A percentile compares a stretch with the other conserved stretches of the same genome.
These are phyloP conservation scores for Talaromyces islandicus DNA, from an alignment of 2,329 filamentous ascomycete species.

Conservation along the genomic window DNA sequence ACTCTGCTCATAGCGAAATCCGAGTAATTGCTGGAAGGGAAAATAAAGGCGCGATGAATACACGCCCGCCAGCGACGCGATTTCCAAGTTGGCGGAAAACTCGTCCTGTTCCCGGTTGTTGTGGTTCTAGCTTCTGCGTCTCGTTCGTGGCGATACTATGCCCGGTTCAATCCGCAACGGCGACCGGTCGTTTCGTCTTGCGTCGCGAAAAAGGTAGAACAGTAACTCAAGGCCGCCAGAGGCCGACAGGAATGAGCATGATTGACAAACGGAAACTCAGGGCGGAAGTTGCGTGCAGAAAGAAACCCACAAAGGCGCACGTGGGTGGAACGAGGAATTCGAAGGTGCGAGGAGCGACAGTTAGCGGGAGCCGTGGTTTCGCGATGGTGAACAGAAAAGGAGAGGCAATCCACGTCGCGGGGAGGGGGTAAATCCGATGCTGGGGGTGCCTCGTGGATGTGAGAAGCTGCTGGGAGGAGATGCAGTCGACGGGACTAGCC, in stretches of 20 bases:
- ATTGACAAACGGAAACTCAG: neutral
- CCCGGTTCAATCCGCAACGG: neutral
- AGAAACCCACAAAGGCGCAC: neutral
- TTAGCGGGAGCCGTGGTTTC: neutral
- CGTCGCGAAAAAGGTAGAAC: slow-evolving; percentile 3
- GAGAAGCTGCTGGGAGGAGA: neutral
- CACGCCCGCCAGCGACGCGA: neutral
- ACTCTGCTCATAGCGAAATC: slow-evolving; percentile 32
- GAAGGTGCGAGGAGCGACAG: neutral
- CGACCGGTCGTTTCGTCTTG: neutral
- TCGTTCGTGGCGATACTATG: neutral
- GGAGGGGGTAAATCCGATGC: slow-evolving; percentile 1
- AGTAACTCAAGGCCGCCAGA: slow-evolving; percentile 9
- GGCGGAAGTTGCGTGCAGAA: neutral
- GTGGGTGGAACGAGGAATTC: neutral
- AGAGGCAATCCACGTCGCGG: slow-evolving; percentile 6
- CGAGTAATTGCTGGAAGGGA: neutral
- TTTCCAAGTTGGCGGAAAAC: neutral
- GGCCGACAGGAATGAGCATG: slow-evolving; percentile 5
- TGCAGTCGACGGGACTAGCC: neutral
- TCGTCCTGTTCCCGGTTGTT: neutral
- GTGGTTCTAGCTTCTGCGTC: neutral
- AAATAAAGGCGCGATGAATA: neutral
- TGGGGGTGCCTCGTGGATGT: slow-evolving; percentile 9
- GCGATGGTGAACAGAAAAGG: neutral